Evolutionary conservation across 192 early-diverging fungal genomes (phyloP), one percentile per base, ranked within the genome.

Genomic region (Backusella westeae): DNA sequence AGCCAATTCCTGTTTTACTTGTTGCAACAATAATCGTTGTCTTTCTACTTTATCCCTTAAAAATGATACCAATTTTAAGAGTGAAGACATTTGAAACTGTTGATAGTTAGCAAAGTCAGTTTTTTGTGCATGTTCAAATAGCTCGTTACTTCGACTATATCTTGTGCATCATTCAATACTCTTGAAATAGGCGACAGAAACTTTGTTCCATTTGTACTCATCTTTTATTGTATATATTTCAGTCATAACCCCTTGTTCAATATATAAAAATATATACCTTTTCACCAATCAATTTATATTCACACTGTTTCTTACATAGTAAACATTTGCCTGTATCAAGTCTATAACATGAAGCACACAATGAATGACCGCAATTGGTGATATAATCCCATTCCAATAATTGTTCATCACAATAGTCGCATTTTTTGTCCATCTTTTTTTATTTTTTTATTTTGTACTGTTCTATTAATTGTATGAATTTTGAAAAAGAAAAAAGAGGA

Each of bases 321-420:
- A 59, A 23, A 15, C 78, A 79, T 1, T 65, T 44, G 7, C 35
- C 9, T 7, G 19, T 36, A 39, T 63, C 32, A 44, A 21, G 8
- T 7, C 32, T 17, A 71, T 44, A 34, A 46, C 72, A 74, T 23
- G 42, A 34, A 12, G 34, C 17, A 69, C 77, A 78, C 12, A 78
- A 21, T 6, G 69, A 41, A 63, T 73, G 72, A 9, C 77, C 63
- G 44, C 77, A 78, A 9, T 74, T 72, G 5, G 77, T 74, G n/a
- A 78, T 59, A 56, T 69, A 69, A 69, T 68, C 70, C 41, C 39
- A 36, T 46, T 71, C 70, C 0, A 21, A 7, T 29, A 71, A 34
- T 5, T 32, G 5, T 8, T 71, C 23, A 44, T 41, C 39, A 44
- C 69, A 71, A 71, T 71, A 46, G 19, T 65, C 63, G 66, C 38